These are phyloP conservation scores for Dactylonectria estremocensis DNA, from an alignment of 2,329 filamentous ascomycete species.

Conservation along the genomic window DNA sequence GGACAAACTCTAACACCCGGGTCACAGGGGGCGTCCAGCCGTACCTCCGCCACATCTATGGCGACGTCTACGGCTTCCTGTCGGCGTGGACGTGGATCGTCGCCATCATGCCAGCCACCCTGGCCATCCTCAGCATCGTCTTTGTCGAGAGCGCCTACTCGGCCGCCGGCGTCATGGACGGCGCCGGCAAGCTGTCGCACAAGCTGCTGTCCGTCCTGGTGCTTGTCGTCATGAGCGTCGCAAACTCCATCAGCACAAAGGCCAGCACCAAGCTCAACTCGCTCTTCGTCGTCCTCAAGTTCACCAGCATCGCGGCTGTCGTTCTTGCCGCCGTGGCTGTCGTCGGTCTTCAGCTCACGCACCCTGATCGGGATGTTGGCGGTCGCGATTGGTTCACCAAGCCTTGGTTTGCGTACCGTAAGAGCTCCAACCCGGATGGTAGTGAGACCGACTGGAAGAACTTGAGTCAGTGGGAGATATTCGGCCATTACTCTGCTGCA, in stretches of 20 bases:
- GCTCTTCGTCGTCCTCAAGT: slow-evolving; percentile 70
- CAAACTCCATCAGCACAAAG: slow-evolving; percentile 70
- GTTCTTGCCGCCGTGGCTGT: slow-evolving; percentile 66
- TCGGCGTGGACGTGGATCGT: slow-evolving; percentile 78
- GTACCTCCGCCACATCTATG: slow-evolving; percentile 73
- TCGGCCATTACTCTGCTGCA: slow-evolving; percentile 73
- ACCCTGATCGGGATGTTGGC: slow-evolving; percentile 57
- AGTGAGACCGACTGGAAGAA: slow-evolving; percentile 63
- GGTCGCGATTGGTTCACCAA: slow-evolving; percentile 67
- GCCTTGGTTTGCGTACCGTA: slow-evolving; percentile 69
- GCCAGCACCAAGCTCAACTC: slow-evolving; percentile 69
- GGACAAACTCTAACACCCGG: slow-evolving; percentile 6
- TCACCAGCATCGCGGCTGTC: slow-evolving; percentile 63
- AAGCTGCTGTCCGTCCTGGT: slow-evolving; percentile 68
- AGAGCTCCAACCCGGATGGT: slow-evolving; percentile 66
- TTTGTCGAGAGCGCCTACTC: slow-evolving; percentile 74
- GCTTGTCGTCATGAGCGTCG: slow-evolving; percentile 62
- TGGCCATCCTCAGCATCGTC: slow-evolving; percentile 76
- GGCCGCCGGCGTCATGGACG: slow-evolving; percentile 62
- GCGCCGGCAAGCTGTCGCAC: slow-evolving; percentile 60
- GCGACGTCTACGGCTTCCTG: slow-evolving; percentile 73
- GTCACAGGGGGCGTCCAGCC: slow-evolving; percentile 71
- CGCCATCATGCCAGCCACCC: slow-evolving; percentile 74
- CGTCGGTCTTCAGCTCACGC: slow-evolving; percentile 56
- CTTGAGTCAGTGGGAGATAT: slow-evolving; percentile 69